These are phyloP conservation scores for Stenogyne calaminthoides DNA, from an alignment of 305 asterid genomes.

Conservation along the genomic window DNA sequence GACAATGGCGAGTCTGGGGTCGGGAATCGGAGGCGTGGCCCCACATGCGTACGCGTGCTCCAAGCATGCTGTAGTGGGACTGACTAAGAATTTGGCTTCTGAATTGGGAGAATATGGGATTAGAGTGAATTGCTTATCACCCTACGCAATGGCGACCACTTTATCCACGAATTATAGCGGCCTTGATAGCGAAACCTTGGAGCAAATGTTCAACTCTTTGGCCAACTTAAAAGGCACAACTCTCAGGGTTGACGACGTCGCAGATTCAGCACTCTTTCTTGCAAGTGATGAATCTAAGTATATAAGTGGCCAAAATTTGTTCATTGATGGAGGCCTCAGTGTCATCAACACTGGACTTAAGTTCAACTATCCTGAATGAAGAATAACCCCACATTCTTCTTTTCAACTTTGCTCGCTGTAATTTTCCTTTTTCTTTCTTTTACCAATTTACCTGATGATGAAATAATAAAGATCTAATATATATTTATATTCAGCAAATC, in stretches of 20 bases:
- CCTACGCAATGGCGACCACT: conserved; percentile 40
- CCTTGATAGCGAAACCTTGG: conserved; percentile 34
- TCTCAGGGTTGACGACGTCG: conserved; percentile 43
- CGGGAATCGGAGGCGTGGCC: conserved; percentile 36
- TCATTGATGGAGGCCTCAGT: conserved; percentile 54
- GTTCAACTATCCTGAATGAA: conserved; percentile 1
- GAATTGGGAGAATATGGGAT: conserved; percentile 64
- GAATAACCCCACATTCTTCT: neutral
- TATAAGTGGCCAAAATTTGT: conserved; percentile 54
- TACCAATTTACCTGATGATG: neutral
- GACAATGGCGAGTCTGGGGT: conserved; percentile 42
- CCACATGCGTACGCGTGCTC: conserved; percentile 56
- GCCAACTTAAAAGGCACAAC: conserved; percentile 35
- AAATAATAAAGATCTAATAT: too few relatives aligned
- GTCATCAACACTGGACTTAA: conserved; percentile 34
- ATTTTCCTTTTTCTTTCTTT: neutral
- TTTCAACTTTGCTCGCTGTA: neutral
- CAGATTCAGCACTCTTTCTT: conserved; percentile 48
- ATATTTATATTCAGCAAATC: too few relatives aligned
- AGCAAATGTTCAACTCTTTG: conserved; percentile 13
- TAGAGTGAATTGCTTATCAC: conserved; percentile 69
- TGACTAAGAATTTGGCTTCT: conserved; percentile 46
- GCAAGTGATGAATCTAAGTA: conserved; percentile 56
- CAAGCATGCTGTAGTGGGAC: conserved; percentile 59
- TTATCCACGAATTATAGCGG: conserved; percentile 12